Evolutionary conservation across 1,139 yeast species (phyloP).

Genomic region (Magnusiomyces magnusii): DNA sequence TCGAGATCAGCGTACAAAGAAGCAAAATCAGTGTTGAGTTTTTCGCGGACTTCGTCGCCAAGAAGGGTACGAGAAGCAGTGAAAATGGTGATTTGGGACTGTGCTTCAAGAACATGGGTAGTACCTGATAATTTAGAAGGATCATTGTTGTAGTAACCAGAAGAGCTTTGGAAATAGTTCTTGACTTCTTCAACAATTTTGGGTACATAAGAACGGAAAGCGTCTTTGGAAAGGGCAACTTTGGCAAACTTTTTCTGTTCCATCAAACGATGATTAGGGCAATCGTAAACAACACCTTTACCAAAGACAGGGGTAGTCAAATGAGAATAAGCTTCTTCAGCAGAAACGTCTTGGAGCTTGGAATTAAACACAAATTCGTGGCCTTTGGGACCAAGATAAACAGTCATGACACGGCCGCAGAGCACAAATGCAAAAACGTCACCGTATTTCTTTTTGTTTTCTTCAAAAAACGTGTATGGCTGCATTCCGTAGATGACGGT

Average conservation of each 20-base stretch:
- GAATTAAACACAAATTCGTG: constrained; percentile 95
- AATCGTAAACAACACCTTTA: constrained; percentile 93
- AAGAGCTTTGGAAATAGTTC: constrained; percentile 50
- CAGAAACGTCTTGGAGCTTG: constrained; percentile 81
- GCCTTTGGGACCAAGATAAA: constrained; percentile 93
- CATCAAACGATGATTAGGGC: constrained; percentile 90
- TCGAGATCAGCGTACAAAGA: constrained; percentile 82
- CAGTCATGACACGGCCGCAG: constrained; percentile 91
- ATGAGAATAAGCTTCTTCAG: constrained; percentile 93
- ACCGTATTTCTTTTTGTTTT: constrained; percentile 74
- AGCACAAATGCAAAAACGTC: constrained; percentile 86
- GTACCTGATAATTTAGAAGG: constrained; percentile 41
- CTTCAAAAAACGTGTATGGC: constrained; percentile 82
- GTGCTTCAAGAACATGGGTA: constrained; percentile 69
- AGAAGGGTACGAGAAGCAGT: constrained; percentile 88
- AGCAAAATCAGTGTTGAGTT: constrained; percentile 79
- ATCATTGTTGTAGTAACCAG: constrained; percentile 35
- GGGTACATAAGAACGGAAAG: constrained; percentile 83
- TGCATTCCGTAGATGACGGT: constrained; percentile 84
- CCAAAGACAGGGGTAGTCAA: constrained; percentile 98
- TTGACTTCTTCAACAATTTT: constrained; percentile 70
- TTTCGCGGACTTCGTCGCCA: constrained; percentile 86
- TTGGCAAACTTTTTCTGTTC: constrained; percentile 98
- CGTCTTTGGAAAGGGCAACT: constrained; percentile 75
- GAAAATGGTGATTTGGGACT: constrained; percentile 93